phyloP scores from a whole-genome alignment of 2,329 filamentous ascomycete species.

The Calycina herbarum region DNA sequence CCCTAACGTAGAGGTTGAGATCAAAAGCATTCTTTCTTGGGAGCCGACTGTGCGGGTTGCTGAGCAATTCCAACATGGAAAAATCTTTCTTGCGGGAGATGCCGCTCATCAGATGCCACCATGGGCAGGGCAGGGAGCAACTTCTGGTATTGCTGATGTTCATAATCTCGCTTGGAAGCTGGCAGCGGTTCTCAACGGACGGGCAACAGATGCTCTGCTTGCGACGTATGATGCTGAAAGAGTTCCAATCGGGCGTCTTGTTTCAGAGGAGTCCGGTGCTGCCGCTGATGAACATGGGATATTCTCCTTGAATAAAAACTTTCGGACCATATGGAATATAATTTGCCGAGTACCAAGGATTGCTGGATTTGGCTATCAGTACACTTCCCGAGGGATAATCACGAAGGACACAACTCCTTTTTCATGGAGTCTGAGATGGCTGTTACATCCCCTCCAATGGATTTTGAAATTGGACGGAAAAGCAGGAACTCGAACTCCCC shows the following conservation, averaged over 20 bases:
- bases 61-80: conserved; percentile 31
- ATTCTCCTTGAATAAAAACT: conserved; percentile 9
- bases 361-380: conserved; percentile 23
- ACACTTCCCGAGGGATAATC: conserved; percentile 14
- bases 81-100: conserved; percentile 48
- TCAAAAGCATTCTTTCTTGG: conserved; percentile 40
- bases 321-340: background rate
- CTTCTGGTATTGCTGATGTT: conserved; percentile 42
- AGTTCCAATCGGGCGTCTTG: conserved; percentile 37
- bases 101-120: conserved; percentile 50
- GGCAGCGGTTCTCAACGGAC: conserved; percentile 36
- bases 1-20: conserved; percentile 34
- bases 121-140: conserved; percentile 46
- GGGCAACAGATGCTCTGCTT: conserved; percentile 32
- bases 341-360: conserved; percentile 12
- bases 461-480: conserved; percentile 31
- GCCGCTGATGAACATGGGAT: conserved; percentile 20
- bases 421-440: background rate
- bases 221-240: conserved; percentile 44
- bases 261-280: conserved; percentile 16
- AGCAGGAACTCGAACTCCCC: conserved; percentile 38
- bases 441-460: background rate
- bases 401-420: conserved; percentile 21
- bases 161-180: conserved; percentile 47
- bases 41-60: conserved; percentile 36